Evolutionary conservation across 2,329 filamentous ascomycete species (phyloP), one percentile per base, ranked within the genome.

Genomic region (Cladosporium sp.): DNA sequence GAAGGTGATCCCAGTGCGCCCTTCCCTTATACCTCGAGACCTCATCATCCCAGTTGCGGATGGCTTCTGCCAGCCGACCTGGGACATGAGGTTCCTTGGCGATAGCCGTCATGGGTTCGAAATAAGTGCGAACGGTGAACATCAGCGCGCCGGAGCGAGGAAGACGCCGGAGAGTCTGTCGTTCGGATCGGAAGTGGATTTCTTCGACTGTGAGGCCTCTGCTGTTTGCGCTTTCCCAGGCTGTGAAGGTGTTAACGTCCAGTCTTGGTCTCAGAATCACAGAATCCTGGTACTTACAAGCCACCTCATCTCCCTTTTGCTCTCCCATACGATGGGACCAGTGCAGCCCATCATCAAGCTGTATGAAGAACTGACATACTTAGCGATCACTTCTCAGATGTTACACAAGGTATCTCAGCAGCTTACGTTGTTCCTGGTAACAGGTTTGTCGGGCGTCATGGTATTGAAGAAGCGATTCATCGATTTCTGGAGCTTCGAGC

Each of bases 401-500:
- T 12, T 33, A 15, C 12, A 33, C 32, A 38, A 38, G 4, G 11
- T 38, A 8, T 2, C 8, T 43, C 7, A 19, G 16, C 22, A 16
- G 5, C 43, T 22, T 20, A 47, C 43, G 33, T 48, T 48, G 29
- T 48, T 48, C 25, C 45, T 32, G 7, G 36, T 48, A 27, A 48
- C 45, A 25, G 45, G 45, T 18, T 48, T 48, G 13, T 40, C 45
- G 12, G 45, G 45, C 6, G 45, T 40, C 36, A 48, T 39, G 25
- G 25, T 33, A 18, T 48, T 48, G 36, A 48, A 48, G 45, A 48
- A 48, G 8, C 45, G 45, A 18, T 48, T 48, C 45, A 48, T 48
- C 13, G 45, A 40, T 19, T 48, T 48, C 16, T 48, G 45, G 12
- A 48, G 45, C 18, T 48, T 48, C 3, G 45, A 18, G 12, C 45